Evolutionary conservation across 139 green algal species (phyloP), one percentile per base, ranked within the genome.

Genomic region (Deuterostichococcus epilithicus): DNA sequence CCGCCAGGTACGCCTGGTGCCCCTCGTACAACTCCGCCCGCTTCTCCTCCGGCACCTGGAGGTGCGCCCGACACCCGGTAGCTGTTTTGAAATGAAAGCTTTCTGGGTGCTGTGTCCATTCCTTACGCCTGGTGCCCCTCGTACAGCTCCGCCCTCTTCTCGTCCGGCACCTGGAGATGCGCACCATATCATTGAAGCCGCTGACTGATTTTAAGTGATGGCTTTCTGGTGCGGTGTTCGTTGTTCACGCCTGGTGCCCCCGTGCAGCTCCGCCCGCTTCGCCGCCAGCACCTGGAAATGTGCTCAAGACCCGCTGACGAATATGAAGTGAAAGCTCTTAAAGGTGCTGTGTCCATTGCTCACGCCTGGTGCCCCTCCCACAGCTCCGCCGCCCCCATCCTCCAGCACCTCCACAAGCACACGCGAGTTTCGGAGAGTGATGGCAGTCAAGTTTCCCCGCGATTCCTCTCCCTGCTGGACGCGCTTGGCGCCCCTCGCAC

Each of bases 11-110:
- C 23, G 76, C 83, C 26, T 88, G 68, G 72, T 80, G 59, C 70
- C 88, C 86, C 44, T 88, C 81, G 81, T 89, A 92, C 78, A 90
- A 39, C 33, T 70, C 37, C 30, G 75, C 23, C 25, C 74, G 76
- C 23, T 87, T 85, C 28, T 80, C 78, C 36, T 89, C 78, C 5
- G 72, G 58, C 52, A 91, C 37, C 80, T 87, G 83, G 73, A 75
- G 1, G 32, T 15, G 34, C 32, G 71, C 34, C 52, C 8, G 45
- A 69, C 18, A 10, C 69, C 35, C 52, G 22, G 35, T 35, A 34
- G 30, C 34, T n/a, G 22, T 36, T 20, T 23, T 36, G 42, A 33
- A 23, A 69, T 34, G 36, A 32, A 42, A n/a, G 5, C 20, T 38
- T 33, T 2, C 47, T 30, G 42, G 0, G 28, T 30, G 72, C 0